Evolutionary conservation across 345 rosid genomes (phyloP), one percentile per base, ranked within the genome.

Genomic region (Physaria fendleri): DNA sequence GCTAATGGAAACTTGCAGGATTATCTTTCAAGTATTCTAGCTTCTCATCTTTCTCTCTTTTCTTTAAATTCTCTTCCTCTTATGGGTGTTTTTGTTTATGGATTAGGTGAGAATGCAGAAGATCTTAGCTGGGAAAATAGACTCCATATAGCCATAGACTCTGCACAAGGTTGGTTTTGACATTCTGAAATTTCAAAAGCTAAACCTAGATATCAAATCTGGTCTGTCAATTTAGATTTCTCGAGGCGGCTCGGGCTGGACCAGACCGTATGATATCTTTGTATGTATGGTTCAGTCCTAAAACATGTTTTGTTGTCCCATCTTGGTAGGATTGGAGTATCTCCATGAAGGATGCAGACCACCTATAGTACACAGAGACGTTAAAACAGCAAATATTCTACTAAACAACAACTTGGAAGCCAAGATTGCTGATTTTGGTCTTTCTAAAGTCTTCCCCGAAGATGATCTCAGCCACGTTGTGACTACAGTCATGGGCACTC

Each of bases 161-260:
- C 83, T 7, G 85, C 85, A 32, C 81, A 80, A 70, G 88, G 88
- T 82, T n/a, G n/a, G n/a, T n/a, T n/a, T 29, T n/a, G 1, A 30
- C 25, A 30, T 12, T 5, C 22, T 11, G 2, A 30, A 9, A 11
- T 16, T 39, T n/a, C 8, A 10, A 3, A 24, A 14, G 8, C 32
- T 8, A 21, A 34, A 16, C 28, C 4, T 0, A 52, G 41, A 56
- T 8, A 16, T 6, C 15, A 29, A 9, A 55, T 3, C 37, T 42
- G 13, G 0, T 22, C 13, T 13, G n/a, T n/a, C n/a, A n/a, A n/a
- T n/a, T n/a, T n/a, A n/a, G n/a, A n/a, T n/a, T n/a, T n/a, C n/a
- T n/a, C n/a, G n/a, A n/a, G n/a, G n/a, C n/a, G n/a, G n/a, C n/a
- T n/a, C n/a, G n/a, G n/a, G n/a, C n/a, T n/a, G n/a, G n/a, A n/a